Conservation (phyloP, 306 rosid genomes). For the Cicer yamashitae region DNA sequence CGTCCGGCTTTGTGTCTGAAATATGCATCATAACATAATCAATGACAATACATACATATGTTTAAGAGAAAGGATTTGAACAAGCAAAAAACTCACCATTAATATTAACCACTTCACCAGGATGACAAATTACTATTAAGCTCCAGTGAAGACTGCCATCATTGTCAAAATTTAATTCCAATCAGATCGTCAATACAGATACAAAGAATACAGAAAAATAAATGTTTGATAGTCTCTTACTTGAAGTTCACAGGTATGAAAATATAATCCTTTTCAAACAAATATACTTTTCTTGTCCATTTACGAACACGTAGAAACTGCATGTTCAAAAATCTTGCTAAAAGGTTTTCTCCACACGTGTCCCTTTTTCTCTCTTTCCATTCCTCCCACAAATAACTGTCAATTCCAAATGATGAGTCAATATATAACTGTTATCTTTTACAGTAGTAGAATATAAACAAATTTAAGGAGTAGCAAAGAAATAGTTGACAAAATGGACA, state of each 20-base stretch:
- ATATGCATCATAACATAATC: conserved; percentile 31
- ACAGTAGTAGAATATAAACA: no score
- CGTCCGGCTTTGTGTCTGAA: conserved; percentile 58
- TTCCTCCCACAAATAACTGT: no score
- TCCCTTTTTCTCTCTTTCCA: no score
- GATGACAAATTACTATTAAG: conserved; percentile 78
- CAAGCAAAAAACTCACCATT: conserved; percentile 56
- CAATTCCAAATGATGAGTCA: no score
- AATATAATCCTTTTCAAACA: conserved; percentile 81
- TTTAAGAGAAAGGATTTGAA: conserved; percentile 12
- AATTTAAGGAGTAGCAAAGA: no score
- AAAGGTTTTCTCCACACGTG: no score
- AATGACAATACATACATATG: background rate
- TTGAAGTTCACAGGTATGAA: conserved; percentile 88
- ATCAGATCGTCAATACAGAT: conserved; percentile 41
- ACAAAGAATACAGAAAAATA: conserved; percentile 35
- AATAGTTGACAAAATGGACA: no score
- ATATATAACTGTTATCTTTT: no score
- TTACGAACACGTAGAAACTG: conserved; percentile 80
- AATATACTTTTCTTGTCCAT: conserved; percentile 88
- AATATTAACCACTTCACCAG: conserved; percentile 67
- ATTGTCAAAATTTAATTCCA: conserved; percentile 38
- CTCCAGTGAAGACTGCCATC: conserved; percentile 83
- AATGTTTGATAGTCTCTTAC: conserved; percentile 53
- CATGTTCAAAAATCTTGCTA: no score